Evolutionary conservation across 257 asterid species (phyloP).

Genomic region (Ocimum tenuiflorum): DNA sequence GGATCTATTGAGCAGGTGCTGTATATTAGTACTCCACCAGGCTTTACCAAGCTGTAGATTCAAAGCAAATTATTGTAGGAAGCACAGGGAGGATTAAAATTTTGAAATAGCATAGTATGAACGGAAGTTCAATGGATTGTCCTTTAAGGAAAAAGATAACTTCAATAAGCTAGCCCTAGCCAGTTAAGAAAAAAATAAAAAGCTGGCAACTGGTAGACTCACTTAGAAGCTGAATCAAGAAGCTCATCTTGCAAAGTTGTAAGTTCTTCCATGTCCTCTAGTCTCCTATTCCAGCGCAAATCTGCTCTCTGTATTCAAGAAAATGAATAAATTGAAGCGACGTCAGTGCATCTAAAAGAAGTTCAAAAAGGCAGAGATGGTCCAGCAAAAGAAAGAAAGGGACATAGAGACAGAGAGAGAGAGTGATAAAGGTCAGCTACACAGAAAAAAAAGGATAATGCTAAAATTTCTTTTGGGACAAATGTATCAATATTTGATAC

Average conservation of each 20-base stretch:
- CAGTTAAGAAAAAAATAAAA: too few relatives aligned
- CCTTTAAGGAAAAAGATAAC: background rate
- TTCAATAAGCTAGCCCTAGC: too few relatives aligned
- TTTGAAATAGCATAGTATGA: background rate
- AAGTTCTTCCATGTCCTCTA: conserved; percentile 86
- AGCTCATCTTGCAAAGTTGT: conserved; percentile 67
- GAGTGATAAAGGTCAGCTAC: background rate
- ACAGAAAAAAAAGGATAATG: background rate
- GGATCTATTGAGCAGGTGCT: conserved; percentile 92
- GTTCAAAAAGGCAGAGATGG: background rate
- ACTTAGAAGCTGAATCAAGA: conserved; percentile 83
- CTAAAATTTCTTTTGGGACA: background rate
- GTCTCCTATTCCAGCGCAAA: conserved; percentile 83
- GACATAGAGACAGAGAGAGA: background rate
- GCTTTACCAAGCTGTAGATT: conserved; percentile 63
- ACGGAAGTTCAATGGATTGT: background rate
- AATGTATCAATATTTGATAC: conserved; percentile 26
- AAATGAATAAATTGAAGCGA: conserved; percentile 15
- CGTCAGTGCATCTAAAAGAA: background rate
- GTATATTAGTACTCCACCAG: conserved; percentile 68
- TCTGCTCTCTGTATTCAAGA: conserved; percentile 66
- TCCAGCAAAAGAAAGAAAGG: background rate
- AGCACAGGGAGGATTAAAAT: background rate
- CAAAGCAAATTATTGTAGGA: background rate
- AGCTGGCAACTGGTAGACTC: conserved; percentile 21